These are phyloP conservation scores for Eucalyptus paniculata DNA, from an alignment of 345 rosid species.

Conservation along the genomic window DNA sequence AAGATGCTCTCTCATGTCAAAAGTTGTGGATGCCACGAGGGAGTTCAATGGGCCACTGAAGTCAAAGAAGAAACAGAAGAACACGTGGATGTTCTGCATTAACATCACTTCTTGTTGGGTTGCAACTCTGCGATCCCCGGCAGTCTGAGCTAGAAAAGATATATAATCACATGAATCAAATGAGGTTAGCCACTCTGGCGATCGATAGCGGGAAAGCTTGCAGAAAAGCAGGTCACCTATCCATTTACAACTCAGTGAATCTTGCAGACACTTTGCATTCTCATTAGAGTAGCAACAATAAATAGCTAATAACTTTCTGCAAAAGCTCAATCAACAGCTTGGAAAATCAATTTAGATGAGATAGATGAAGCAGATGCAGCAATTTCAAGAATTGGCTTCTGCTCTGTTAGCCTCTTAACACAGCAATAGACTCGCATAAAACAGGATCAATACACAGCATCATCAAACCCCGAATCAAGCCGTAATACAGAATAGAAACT, in stretches of 20 bases:
- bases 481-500: background rate
- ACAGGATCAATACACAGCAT: background rate
- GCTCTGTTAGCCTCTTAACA: background rate
- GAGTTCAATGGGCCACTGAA: too few relatives aligned
- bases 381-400: background rate
- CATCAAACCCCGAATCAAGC: background rate
- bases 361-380: background rate
- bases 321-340: background rate
- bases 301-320: background rate
- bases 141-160: too few relatives aligned
- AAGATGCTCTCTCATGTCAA: too few relatives aligned
- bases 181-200: too few relatives aligned
- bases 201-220: too few relatives aligned
- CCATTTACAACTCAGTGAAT: background rate
- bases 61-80: too few relatives aligned
- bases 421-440: background rate
- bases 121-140: too few relatives aligned
- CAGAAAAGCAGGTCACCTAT: background rate
- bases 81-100: too few relatives aligned
- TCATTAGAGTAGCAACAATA: background rate
- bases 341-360: background rate
- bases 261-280: background rate
- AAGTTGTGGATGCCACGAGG: too few relatives aligned
- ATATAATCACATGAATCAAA: too few relatives aligned
- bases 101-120: too few relatives aligned